Conservation (phyloP, 225 moss, liverwort and hornwort genomes). For the Rhytidiadelphus loreus region DNA sequence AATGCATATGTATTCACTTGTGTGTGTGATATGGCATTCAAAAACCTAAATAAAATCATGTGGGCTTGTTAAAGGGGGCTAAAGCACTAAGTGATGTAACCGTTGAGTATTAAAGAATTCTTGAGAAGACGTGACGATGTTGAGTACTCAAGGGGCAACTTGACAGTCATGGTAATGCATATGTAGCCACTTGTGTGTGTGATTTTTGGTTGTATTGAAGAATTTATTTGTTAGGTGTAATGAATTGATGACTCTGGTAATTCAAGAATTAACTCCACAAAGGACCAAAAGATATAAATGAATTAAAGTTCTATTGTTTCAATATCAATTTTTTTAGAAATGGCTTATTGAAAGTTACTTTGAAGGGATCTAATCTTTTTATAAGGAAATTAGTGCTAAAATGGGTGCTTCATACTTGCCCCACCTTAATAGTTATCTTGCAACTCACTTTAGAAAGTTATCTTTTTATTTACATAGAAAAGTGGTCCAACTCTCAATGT, state of each 20-base stretch:
- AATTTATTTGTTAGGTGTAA: neutral
- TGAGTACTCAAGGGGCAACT: neutral
- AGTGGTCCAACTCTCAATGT: neutral
- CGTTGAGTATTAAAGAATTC: neutral
- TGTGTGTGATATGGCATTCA: too few species aligned
- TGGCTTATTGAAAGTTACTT: neutral
- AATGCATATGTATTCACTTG: too few species aligned
- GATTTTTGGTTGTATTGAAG: neutral
- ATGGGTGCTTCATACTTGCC: accelerated
- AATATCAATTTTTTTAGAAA: neutral
- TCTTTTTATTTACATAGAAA: neutral
- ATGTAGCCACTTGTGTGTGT: neutral
- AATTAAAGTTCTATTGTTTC: neutral
- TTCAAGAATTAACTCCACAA: neutral
- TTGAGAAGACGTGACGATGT: neutral
- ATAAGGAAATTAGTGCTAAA: neutral
- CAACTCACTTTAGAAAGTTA: accelerated
- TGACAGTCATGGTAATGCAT: neutral
- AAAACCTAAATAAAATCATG: neutral
- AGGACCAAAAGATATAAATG: neutral
- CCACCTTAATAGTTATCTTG: neutral
- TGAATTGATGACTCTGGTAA: accelerated
- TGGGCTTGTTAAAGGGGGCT: neutral
- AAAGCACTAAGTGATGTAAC: neutral
- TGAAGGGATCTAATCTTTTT: neutral